These are phyloP conservation scores for Suhomyces terraborum DNA, from an alignment of 1,139 yeast species.

Conservation along the genomic window DNA sequence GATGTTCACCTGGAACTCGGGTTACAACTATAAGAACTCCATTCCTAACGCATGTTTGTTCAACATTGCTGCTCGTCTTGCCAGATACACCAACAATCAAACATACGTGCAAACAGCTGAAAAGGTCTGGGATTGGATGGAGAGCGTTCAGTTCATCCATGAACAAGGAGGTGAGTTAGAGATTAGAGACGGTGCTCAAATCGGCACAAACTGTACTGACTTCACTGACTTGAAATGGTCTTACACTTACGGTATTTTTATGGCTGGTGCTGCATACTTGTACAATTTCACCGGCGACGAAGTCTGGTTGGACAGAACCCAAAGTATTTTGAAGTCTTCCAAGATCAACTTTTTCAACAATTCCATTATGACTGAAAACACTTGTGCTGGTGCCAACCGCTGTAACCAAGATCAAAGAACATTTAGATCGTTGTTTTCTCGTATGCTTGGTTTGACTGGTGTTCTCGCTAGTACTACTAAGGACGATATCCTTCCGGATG, in stretches of 20 bases:
- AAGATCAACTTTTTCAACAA: slow-evolving; percentile 57
- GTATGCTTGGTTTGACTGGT: slow-evolving; percentile 77
- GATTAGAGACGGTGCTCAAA: slow-evolving; percentile 78
- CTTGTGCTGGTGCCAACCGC: slow-evolving; percentile 54
- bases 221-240: slow-evolving; percentile 75
- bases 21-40: slow-evolving; percentile 88
- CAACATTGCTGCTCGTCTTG: slow-evolving; percentile 84
- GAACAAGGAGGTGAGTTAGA: slow-evolving; percentile 43
- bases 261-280: slow-evolving; percentile 81
- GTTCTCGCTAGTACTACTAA: slow-evolving; percentile 65
- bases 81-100: slow-evolving; percentile 74
- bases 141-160: slow-evolving; percentile 55
- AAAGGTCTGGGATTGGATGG: slow-evolving; percentile 81
- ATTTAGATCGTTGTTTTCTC: slow-evolving; percentile 78
- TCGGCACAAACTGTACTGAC: slow-evolving; percentile 58
- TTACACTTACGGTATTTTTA: slow-evolving; percentile 79
- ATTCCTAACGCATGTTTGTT: slow-evolving; percentile 90
- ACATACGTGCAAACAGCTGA: slow-evolving; percentile 82
- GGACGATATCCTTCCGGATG: slow-evolving; percentile 47
- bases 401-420: slow-evolving; percentile 92
- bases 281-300: slow-evolving; percentile 72
- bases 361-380: slow-evolving; percentile 72
- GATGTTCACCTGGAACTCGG: slow-evolving; percentile 91
- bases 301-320: slow-evolving; percentile 66
- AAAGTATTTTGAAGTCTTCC: slow-evolving; percentile 54